Evolutionary conservation across 805 yeast genomes (phyloP).

Genomic region (Teunomyces aglyptinius): DNA sequence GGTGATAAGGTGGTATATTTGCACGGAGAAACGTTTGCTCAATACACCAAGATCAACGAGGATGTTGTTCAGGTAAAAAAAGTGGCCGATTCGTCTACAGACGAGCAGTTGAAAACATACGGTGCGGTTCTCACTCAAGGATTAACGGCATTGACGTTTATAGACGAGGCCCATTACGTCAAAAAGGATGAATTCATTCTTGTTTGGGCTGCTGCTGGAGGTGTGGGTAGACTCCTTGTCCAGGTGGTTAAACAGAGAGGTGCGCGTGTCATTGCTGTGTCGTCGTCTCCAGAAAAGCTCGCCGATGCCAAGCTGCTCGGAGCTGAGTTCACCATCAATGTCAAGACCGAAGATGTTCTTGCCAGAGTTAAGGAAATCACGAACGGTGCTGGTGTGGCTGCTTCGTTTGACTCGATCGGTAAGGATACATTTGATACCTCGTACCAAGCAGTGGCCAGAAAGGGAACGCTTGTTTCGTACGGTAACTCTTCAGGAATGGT

Average conservation of each 20-base stretch:
- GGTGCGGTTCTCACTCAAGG: conserved; percentile 71
- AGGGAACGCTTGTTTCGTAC: conserved; percentile 72
- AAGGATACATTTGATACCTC: conserved; percentile 72
- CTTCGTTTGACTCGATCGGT: conserved; percentile 73
- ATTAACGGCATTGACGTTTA: conserved; percentile 73
- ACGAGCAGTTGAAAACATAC: conserved; percentile 49
- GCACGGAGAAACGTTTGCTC: conserved; percentile 59
- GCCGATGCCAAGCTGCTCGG: conserved; percentile 65
- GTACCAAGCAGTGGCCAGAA: conserved; percentile 56
- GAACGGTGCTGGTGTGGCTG: conserved; percentile 63
- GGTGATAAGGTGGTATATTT: conserved; percentile 73
- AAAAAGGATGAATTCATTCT: conserved; percentile 68
- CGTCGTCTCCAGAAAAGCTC: conserved; percentile 74
- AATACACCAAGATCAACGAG: conserved; percentile 55
- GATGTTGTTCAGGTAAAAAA: conserved; percentile 38
- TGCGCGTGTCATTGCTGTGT: conserved; percentile 81
- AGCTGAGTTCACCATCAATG: conserved; percentile 69
- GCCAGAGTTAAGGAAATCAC: conserved; percentile 59
- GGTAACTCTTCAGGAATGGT: conserved; percentile 90
- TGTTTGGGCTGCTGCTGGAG: conserved; percentile 95
- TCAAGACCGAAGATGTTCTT: conserved; percentile 53
- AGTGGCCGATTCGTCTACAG: conserved; percentile 47
- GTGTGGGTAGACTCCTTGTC: conserved; percentile 72
- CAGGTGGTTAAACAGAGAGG: conserved; percentile 66
- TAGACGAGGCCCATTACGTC: conserved; percentile 63